These are phyloP conservation scores for Colletotrichum cereale DNA, from an alignment of 2,329 filamentous ascomycete genomes.

Conservation along the genomic window DNA sequence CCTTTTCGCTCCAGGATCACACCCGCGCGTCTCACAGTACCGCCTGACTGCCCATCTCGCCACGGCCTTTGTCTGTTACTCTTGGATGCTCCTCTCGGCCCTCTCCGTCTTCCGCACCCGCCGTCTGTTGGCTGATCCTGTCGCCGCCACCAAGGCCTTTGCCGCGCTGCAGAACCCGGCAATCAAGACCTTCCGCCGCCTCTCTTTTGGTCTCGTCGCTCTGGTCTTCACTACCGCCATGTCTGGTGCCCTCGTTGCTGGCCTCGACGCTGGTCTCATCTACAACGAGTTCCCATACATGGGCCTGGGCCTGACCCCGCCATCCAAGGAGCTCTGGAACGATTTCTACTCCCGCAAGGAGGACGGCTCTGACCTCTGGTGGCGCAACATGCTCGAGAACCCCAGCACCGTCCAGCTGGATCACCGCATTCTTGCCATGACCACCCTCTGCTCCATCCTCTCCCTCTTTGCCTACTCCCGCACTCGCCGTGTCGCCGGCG, in stretches of 20 bases:
- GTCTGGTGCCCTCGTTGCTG: slow-evolving; percentile 93
- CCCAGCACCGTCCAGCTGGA: slow-evolving; percentile 95
- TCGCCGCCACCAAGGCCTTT: slow-evolving; percentile 70
- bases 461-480: slow-evolving; percentile 85
- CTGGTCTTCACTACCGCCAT: slow-evolving; percentile 92
- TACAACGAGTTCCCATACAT: slow-evolving; percentile 99
- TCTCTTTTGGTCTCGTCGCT: slow-evolving; percentile 75
- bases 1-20: slow-evolving; percentile 89
- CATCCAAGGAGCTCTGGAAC: slow-evolving; percentile 85
- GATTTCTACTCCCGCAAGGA: slow-evolving; percentile 84
- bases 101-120: slow-evolving; percentile 85
- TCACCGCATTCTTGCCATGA: slow-evolving; percentile 91
- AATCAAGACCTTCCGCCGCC: slow-evolving; percentile 80
- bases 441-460: slow-evolving; percentile 86
- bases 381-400: slow-evolving; percentile 98
- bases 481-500: slow-evolving; percentile 67
- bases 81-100: slow-evolving; percentile 92
- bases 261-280: slow-evolving; percentile 94
- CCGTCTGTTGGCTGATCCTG: slow-evolving; percentile 76
- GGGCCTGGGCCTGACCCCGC: slow-evolving; percentile 86
- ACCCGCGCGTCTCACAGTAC: slow-evolving; percentile 95
- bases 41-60: slow-evolving; percentile 89
- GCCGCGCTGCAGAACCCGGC: slow-evolving; percentile 73
- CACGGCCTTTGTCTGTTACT: slow-evolving; percentile 92
- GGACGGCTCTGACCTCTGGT: slow-evolving; percentile 88